These are phyloP conservation scores for Capsicum pubescens DNA, from an alignment of 257 asterid species.

Conservation along the genomic window DNA sequence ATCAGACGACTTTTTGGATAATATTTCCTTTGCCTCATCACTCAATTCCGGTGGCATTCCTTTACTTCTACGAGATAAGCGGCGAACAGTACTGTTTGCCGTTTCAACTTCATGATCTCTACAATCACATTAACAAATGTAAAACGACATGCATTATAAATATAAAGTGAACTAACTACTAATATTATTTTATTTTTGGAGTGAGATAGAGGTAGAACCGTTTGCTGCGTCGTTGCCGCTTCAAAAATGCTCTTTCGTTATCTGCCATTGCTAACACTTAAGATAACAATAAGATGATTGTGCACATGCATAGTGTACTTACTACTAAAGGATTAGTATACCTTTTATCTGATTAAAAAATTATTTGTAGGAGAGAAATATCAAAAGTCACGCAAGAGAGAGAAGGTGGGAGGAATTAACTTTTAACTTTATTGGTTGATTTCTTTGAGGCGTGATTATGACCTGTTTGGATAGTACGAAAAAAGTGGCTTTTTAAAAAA, in stretches of 20 bases:
- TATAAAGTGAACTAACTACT: too few relatives aligned
- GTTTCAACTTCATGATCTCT: slow-evolving; percentile 57
- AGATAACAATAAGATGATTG: not conserved
- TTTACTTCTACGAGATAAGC: slow-evolving; percentile 76
- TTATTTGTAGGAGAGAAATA: too few relatives aligned
- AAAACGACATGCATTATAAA: not conserved
- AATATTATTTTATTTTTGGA: not conserved
- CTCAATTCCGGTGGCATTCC: slow-evolving; percentile 67
- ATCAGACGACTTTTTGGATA: slow-evolving; percentile 41
- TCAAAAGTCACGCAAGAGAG: too few relatives aligned
- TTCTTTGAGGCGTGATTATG: too few relatives aligned
- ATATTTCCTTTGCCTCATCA: not conserved
- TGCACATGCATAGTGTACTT: too few relatives aligned
- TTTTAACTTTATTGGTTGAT: too few relatives aligned
- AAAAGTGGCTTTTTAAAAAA: too few relatives aligned
- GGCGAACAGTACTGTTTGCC: slow-evolving; percentile 56
- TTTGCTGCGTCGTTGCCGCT: not conserved
- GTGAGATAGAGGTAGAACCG: not conserved
- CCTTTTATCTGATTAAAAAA: too few relatives aligned
- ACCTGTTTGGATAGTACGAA: too few relatives aligned
- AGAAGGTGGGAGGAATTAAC: too few relatives aligned
- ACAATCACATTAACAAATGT: slow-evolving; percentile 29
- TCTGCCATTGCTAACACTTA: not conserved
- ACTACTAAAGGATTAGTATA: too few relatives aligned
- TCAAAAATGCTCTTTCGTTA: not conserved